Percentiles rank a stretch among this genome's conserved stretches.
phyloP scores from a whole-genome alignment of 345 rosid genomes.

The Laguncularia racemosa region DNA sequence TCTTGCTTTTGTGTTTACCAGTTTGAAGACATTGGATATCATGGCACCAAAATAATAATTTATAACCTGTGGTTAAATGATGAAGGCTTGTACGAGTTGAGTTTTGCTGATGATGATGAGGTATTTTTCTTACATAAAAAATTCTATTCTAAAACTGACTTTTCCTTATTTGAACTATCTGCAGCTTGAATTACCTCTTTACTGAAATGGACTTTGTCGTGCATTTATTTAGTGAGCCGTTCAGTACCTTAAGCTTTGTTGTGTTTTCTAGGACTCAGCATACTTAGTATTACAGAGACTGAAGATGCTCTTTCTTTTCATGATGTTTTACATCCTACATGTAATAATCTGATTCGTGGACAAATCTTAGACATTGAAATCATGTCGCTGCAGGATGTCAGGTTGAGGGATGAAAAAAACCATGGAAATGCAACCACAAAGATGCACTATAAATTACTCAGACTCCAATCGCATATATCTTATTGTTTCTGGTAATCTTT shows the following conservation, averaged over 20 bases:
- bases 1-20: conserved; percentile 26
- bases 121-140: conserved; percentile 24
- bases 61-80: conserved; percentile 96
- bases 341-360: too few species aligned
- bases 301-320: background rate
- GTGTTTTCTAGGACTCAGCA: too few species aligned
- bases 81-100: conserved; percentile 88
- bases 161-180: background rate
- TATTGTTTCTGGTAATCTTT: conserved; percentile 60
- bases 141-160: background rate
- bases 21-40: conserved; percentile 82
- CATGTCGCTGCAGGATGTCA: conserved; percentile 50
- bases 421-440: conserved; percentile 20
- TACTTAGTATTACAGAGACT: too few species aligned
- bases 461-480: conserved; percentile 64
- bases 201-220: background rate
- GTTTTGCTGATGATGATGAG: conserved; percentile 86
- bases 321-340: too few species aligned
- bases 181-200: background rate
- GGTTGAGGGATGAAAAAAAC: conserved; percentile 67
- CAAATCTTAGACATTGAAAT: too few species aligned
- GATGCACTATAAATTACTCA: conserved; percentile 20
- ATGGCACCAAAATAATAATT: conserved; percentile 77
- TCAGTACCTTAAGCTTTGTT: too few species aligned
- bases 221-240: too few species aligned